A percentile compares a stretch with the other conserved stretches of the same genome.
These are phyloP conservation scores for Hypoxylon rickii DNA, from an alignment of 495 filamentous ascomycete species.

Conservation along the genomic window DNA sequence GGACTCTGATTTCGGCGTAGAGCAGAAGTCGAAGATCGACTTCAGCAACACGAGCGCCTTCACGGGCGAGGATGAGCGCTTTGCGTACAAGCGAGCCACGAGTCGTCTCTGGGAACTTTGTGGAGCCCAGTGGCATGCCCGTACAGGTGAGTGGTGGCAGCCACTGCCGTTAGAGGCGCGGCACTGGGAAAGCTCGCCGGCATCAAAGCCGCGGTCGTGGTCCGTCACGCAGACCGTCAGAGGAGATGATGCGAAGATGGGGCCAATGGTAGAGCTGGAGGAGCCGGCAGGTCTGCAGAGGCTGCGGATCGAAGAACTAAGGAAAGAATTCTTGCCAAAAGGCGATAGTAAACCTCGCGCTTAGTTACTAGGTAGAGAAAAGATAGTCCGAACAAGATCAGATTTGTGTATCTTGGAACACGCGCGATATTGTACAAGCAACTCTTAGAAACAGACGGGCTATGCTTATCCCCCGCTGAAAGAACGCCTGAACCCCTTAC, in stretches of 20 bases:
- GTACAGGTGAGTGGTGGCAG: constrained; percentile 65
- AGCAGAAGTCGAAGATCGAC: constrained; percentile 43
- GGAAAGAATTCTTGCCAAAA: constrained; percentile 14
- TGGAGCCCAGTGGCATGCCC: constrained; percentile 63
- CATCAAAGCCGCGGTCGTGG: constrained; percentile 26
- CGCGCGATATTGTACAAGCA: constrained; percentile 1
- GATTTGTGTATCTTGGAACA: not conserved
- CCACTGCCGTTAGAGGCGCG: constrained; percentile 62
- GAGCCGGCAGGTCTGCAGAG: constrained; percentile 48
- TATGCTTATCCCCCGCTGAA: too few relatives aligned
- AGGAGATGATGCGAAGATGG: constrained; percentile 43
- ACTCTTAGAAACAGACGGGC: too few relatives aligned
- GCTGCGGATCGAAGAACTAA: constrained; percentile 37
- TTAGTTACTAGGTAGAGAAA: too few relatives aligned
- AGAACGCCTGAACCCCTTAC: constrained; percentile 29
- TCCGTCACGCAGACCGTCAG: not conserved
- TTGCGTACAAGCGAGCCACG: constrained; percentile 70
- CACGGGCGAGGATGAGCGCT: constrained; percentile 73
- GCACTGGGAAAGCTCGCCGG: constrained; percentile 57
- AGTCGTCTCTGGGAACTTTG: constrained; percentile 75
- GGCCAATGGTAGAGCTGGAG: constrained; percentile 45
- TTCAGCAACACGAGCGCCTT: constrained; percentile 63
- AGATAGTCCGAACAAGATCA: too few relatives aligned
- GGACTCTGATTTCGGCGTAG: constrained; percentile 50
- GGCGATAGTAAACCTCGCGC: not conserved